Conservation (phyloP, 768 basidiomycete species). For the Russula emetica region DNA sequence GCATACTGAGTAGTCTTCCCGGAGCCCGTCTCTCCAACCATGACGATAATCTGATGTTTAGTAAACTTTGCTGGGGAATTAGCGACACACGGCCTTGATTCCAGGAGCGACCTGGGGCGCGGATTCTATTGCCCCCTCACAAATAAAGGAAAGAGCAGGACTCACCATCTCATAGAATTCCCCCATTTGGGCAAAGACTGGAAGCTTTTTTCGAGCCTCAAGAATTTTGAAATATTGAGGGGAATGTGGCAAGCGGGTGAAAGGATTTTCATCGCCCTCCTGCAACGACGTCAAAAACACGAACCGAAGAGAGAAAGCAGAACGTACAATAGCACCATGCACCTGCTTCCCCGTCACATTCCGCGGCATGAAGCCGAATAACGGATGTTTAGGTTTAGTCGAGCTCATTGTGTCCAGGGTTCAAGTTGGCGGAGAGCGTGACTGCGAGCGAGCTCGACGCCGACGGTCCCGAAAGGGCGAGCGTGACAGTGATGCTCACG, state of each 20-base stretch:
- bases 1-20: slow-evolving; percentile 94
- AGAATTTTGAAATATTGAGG: slow-evolving; percentile 83
- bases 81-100: slow-evolving; percentile 30
- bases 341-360: slow-evolving; percentile 41
- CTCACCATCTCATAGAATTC: slow-evolving; percentile 87
- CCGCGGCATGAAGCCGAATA: slow-evolving; percentile 45
- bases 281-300: slow-evolving; percentile 33
- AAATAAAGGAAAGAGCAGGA: slow-evolving; percentile 25
- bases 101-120: slow-evolving; percentile 28
- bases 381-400: slow-evolving; percentile 33
- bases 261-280: slow-evolving; percentile 83
- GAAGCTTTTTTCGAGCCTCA: slow-evolving; percentile 78
- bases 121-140: slow-evolving; percentile 34
- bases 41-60: slow-evolving; percentile 79
- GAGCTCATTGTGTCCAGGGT: not conserved
- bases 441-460: not conserved
- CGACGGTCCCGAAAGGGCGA: not conserved
- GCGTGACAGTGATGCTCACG: slow-evolving; percentile 8
- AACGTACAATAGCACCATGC: slow-evolving; percentile 40
- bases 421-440: too few relatives aligned
- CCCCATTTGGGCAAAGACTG: slow-evolving; percentile 89
- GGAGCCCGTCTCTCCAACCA: slow-evolving; percentile 93
- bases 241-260: slow-evolving; percentile 76
- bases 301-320: not conserved
- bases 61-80: slow-evolving; percentile 49